Evolutionary conservation across 2,329 filamentous ascomycete species (phyloP).

Genomic region (Gliomastix tumulicola): DNA sequence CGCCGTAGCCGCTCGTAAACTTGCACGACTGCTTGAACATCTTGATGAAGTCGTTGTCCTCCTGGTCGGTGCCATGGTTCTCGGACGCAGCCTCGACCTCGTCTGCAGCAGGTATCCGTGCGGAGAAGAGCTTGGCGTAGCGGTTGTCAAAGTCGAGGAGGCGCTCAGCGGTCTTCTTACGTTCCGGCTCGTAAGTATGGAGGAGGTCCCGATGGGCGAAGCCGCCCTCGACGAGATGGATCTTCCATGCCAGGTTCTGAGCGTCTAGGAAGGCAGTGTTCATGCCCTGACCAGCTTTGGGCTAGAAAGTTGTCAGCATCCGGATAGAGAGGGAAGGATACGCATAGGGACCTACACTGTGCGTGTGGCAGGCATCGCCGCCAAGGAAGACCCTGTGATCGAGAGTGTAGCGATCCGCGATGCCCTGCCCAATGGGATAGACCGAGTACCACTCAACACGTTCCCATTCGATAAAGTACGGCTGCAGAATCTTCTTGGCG

Average conservation of each 20-base stretch:
- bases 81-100: constrained; percentile 63
- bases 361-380: constrained; percentile 56
- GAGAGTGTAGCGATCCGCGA: constrained; percentile 49
- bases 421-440: constrained; percentile 61
- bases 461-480: constrained; percentile 59
- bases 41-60: constrained; percentile 82
- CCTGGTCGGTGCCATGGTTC: no score
- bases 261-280: constrained; percentile 34
- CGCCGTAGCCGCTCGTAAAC: constrained; percentile 88
- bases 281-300: constrained; percentile 65
- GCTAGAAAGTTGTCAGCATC: constrained; percentile 23
- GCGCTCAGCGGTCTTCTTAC: constrained; percentile 54
- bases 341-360: constrained; percentile 13
- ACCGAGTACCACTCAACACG: constrained; percentile 63
- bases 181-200: constrained; percentile 41
- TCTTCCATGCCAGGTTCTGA: constrained; percentile 46
- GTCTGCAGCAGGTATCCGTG: constrained; percentile 13
- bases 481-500: constrained; percentile 57
- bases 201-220: constrained; percentile 34
- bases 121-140: constrained; percentile 49
- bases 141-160: constrained; percentile 59
- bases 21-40: constrained; percentile 89
- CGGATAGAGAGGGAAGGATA: constrained; percentile 41
- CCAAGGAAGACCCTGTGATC: constrained; percentile 59
- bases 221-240: constrained; percentile 38